These are phyloP conservation scores for Oidium heveae DNA, from an alignment of 2,329 filamentous ascomycete species.

Conservation along the genomic window DNA sequence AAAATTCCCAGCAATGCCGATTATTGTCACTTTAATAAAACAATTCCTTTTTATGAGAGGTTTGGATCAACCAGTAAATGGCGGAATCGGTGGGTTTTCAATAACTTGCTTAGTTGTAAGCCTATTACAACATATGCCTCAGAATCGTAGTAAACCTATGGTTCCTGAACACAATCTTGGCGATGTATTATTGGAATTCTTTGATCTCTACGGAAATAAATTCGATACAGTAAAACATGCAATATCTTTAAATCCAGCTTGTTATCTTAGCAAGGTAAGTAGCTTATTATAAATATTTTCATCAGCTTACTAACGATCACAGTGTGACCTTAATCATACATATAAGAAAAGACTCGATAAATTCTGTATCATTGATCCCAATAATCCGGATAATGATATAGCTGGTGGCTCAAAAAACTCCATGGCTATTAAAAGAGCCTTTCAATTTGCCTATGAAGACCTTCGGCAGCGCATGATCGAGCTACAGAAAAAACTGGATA, in stretches of 20 bases:
- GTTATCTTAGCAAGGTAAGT: slow-evolving; percentile 51
- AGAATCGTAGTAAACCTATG: slow-evolving; percentile 34
- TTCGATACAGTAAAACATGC: slow-evolving; percentile 48
- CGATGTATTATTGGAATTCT: slow-evolving; percentile 61
- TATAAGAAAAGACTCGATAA: slow-evolving; percentile 30
- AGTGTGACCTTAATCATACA: slow-evolving; percentile 10
- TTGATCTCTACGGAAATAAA: slow-evolving; percentile 66
- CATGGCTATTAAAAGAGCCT: slow-evolving; percentile 37
- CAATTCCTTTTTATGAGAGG: slow-evolving; percentile 77
- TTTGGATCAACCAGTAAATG: slow-evolving; percentile 73
- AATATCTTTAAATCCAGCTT: slow-evolving; percentile 51
- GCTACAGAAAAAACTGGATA: slow-evolving; percentile 15
- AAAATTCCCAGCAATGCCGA: slow-evolving; percentile 61
- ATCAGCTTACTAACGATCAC: background rate
- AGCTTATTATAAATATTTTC: background rate
- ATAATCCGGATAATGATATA: slow-evolving; percentile 66
- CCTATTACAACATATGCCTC: slow-evolving; percentile 58
- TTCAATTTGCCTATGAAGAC: slow-evolving; percentile 34
- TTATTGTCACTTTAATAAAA: slow-evolving; percentile 70
- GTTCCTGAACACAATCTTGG: slow-evolving; percentile 44
- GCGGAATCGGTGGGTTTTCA: slow-evolving; percentile 81
- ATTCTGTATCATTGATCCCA: slow-evolving; percentile 78
- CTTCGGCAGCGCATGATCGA: slow-evolving; percentile 33
- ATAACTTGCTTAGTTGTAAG: slow-evolving; percentile 84
- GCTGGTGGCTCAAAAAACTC: slow-evolving; percentile 62